Evolutionary conservation across 495 filamentous ascomycete species (phyloP).

Genomic region (Lasiosphaeriaceae sp.): DNA sequence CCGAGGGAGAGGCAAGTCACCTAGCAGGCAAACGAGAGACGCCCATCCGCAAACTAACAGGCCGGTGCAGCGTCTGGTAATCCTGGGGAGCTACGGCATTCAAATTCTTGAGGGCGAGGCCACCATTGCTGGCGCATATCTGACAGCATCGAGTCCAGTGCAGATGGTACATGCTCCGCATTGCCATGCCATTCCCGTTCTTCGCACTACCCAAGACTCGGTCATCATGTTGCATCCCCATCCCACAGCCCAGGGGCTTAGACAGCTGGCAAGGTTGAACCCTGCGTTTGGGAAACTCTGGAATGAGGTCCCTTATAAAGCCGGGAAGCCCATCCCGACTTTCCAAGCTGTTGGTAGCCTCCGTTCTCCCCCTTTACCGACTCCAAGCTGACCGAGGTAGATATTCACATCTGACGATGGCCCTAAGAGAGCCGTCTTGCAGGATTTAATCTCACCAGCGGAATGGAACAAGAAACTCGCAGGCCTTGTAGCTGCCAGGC

Average conservation of each 20-base stretch:
- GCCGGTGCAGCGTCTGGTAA: slow-evolving; percentile 53
- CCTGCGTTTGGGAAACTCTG: slow-evolving; percentile 72
- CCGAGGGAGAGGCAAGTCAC: slow-evolving; percentile 44
- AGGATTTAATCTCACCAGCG: slow-evolving; percentile 58
- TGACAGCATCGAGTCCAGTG: slow-evolving; percentile 48
- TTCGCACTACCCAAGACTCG: slow-evolving; percentile 52
- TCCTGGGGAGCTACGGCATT: slow-evolving; percentile 72
- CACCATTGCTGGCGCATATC: slow-evolving; percentile 62
- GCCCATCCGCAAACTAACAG: not conserved
- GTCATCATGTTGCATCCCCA: slow-evolving; percentile 48
- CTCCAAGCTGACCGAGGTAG: slow-evolving; percentile 27
- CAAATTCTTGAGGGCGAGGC: slow-evolving; percentile 57
- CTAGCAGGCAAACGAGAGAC: not conserved
- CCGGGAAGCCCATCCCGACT: slow-evolving; percentile 14
- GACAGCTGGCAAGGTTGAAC: slow-evolving; percentile 56
- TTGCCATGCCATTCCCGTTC: slow-evolving; percentile 72
- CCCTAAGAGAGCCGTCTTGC: slow-evolving; percentile 44
- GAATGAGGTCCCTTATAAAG: slow-evolving; percentile 44
- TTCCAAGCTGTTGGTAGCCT: slow-evolving; percentile 36
- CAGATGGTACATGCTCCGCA: slow-evolving; percentile 68
- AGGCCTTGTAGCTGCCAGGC: slow-evolving; percentile 34
- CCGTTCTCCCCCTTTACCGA: not conserved
- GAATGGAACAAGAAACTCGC: slow-evolving; percentile 59
- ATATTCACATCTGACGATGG: slow-evolving; percentile 44
- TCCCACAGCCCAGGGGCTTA: slow-evolving; percentile 52